Conservation (phyloP, 768 basidiomycete genomes). For the Termitomyces sp. region DNA sequence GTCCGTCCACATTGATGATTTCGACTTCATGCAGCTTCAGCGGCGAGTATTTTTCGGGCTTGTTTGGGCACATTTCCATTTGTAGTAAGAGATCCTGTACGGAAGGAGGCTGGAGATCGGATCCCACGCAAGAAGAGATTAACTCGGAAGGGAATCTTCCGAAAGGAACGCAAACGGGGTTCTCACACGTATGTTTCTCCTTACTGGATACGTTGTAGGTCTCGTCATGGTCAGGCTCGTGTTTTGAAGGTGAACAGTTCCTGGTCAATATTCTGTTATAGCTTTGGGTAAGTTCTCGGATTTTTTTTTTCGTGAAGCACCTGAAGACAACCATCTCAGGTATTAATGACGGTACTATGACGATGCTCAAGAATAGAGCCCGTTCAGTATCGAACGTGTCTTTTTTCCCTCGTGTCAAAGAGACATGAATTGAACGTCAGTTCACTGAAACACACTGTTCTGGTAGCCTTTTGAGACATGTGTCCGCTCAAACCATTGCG, state of each 20-base stretch:
- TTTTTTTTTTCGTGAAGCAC: no score
- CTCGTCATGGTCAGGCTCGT: background rate
- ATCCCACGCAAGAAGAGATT: constrained; percentile 1
- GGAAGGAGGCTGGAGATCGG: constrained; percentile 3
- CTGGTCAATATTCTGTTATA: background rate
- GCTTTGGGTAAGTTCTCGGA: constrained; percentile 1
- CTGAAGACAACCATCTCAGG: no score
- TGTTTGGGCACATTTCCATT: constrained; percentile 9
- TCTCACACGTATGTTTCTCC: background rate
- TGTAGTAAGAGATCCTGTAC: constrained; percentile 3
- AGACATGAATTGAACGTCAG: no score
- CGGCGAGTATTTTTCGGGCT: constrained; percentile 3
- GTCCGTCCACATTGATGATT: constrained; percentile 1
- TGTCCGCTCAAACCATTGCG: no score
- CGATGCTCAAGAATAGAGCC: no score
- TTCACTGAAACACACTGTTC: no score
- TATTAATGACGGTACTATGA: no score
- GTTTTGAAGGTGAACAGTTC: background rate
- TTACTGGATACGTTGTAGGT: background rate
- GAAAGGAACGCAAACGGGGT: constrained; percentile 2
- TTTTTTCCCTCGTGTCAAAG: no score
- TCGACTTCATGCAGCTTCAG: constrained; percentile 7
- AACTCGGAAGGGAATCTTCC: background rate
- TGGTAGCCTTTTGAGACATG: no score
- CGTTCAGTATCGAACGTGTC: no score